Conservation (phyloP, 768 basidiomycete genomes). For the Kondoa subrosea region DNA sequence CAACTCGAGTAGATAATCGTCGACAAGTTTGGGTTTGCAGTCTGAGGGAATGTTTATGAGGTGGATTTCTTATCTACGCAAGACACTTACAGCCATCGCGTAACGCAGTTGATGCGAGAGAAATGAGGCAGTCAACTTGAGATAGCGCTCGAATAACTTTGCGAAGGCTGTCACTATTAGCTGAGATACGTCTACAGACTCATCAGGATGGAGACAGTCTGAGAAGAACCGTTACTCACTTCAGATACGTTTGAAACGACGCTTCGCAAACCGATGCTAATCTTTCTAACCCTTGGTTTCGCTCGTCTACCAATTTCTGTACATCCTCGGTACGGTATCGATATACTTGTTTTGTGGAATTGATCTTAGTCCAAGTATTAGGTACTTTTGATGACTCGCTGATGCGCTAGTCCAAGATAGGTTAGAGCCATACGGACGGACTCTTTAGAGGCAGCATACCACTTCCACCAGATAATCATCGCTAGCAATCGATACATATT, state of each 20-base stretch:
- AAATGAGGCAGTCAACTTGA: slow-evolving; percentile 59
- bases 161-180: slow-evolving; percentile 56
- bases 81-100: slow-evolving; percentile 48
- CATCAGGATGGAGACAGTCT: neutral
- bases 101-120: slow-evolving; percentile 62
- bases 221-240: slow-evolving; percentile 5
- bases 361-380: slow-evolving; percentile 45
- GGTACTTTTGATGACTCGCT: slow-evolving; percentile 31
- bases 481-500: slow-evolving; percentile 49
- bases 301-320: slow-evolving; percentile 47
- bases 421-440: slow-evolving; percentile 24
- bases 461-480: slow-evolving; percentile 77
- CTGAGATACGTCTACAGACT: slow-evolving; percentile 55
- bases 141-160: slow-evolving; percentile 59
- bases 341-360: slow-evolving; percentile 52
- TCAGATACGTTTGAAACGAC: slow-evolving; percentile 12
- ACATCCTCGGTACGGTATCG: slow-evolving; percentile 64
- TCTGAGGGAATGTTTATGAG: neutral
- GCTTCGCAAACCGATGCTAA: slow-evolving; percentile 44
- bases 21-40: slow-evolving; percentile 40
- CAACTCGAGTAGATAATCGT: slow-evolving; percentile 53
- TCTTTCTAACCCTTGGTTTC: slow-evolving; percentile 56
- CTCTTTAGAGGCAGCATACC: slow-evolving; percentile 38
- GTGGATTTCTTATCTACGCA: neutral
- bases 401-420: slow-evolving; percentile 2